phyloP scores from a whole-genome alignment of 768 basidiomycete species.

The Suillus plorans region DNA sequence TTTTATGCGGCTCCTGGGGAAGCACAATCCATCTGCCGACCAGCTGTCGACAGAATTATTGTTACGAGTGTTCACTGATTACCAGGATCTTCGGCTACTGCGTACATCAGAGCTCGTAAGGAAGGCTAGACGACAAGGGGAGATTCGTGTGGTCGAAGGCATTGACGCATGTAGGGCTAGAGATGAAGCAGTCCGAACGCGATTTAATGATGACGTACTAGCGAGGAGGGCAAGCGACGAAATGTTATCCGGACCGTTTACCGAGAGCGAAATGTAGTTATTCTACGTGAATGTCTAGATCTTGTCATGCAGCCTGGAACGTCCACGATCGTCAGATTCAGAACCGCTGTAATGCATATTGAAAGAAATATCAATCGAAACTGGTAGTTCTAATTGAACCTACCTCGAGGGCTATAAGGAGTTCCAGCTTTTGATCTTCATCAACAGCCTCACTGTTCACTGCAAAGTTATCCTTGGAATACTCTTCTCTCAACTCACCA shows the following conservation, averaged over 20 bases:
- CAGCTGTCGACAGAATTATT: slow-evolving; percentile 29
- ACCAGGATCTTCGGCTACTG: slow-evolving; percentile 36
- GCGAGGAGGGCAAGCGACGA: background rate
- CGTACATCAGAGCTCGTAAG: slow-evolving; percentile 36
- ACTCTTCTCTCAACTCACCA: background rate
- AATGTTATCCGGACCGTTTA: slow-evolving; percentile 11
- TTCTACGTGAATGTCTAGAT: background rate
- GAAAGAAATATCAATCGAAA: background rate
- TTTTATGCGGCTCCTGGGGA: slow-evolving; percentile 32
- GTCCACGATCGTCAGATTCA: background rate
- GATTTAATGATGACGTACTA: background rate
- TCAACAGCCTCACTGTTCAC: background rate
- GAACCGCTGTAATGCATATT: background rate
- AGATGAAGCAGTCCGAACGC: slow-evolving; percentile 21
- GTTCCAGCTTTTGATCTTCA: background rate
- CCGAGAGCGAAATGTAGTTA: slow-evolving; percentile 7
- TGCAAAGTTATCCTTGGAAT: background rate
- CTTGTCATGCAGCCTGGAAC: background rate
- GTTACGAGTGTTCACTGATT: slow-evolving; percentile 30
- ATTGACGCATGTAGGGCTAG: slow-evolving; percentile 30
- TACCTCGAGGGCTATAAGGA: background rate
- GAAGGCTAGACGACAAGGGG: slow-evolving; percentile 34
- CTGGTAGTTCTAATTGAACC: background rate
- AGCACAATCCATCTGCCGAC: slow-evolving; percentile 28
- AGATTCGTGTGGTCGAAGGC: slow-evolving; percentile 34